phyloP scores from a whole-genome alignment of 2,329 filamentous ascomycete genomes.

The Zymoseptoria ardabiliae region DNA sequence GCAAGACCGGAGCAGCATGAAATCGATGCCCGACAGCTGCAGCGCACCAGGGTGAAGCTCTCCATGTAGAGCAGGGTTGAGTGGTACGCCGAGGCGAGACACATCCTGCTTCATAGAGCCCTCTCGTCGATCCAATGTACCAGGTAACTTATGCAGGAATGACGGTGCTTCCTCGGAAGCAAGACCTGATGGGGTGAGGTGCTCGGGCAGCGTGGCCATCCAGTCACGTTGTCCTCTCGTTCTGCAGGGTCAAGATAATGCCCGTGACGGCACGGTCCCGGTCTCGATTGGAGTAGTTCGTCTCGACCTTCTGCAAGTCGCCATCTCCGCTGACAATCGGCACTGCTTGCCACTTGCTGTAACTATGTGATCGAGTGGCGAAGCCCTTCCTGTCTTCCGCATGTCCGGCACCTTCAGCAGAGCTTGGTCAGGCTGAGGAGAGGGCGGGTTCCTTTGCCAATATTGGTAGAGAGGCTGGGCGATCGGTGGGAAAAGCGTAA shows the following conservation, averaged over 20 bases:
- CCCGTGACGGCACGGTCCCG: slow-evolving; percentile 9
- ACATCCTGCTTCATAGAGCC: neutral
- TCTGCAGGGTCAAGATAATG: slow-evolving; percentile 31
- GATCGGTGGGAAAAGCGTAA: slow-evolving; percentile 20
- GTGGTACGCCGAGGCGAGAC: neutral
- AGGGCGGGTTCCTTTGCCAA: slow-evolving; percentile 7
- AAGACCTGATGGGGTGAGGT: slow-evolving; percentile 1
- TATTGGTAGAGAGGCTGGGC: neutral
- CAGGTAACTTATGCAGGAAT: neutral
- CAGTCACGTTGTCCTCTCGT: slow-evolving; percentile 44
- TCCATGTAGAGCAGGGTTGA: neutral
- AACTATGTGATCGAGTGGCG: slow-evolving; percentile 37
- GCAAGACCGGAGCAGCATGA: neutral
- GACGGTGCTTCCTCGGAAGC: slow-evolving; percentile 3
- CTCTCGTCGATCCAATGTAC: neutral
- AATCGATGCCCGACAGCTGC: neutral
- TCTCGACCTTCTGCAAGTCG: slow-evolving; percentile 5
- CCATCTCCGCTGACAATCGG: slow-evolving; percentile 27
- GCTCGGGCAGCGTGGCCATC: slow-evolving; percentile 25
- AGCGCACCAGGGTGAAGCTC: neutral
- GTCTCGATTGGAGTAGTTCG: slow-evolving; percentile 16
- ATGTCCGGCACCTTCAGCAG: slow-evolving; percentile 29
- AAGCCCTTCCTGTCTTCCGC: slow-evolving; percentile 33
- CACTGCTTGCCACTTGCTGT: slow-evolving; percentile 35
- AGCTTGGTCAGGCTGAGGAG: neutral